Percentiles rank a stretch among this genome's conserved stretches.
These are phyloP conservation scores for Kwoniella dejecticola DNA, from an alignment of 768 basidiomycete genomes.

Conservation along the genomic window DNA sequence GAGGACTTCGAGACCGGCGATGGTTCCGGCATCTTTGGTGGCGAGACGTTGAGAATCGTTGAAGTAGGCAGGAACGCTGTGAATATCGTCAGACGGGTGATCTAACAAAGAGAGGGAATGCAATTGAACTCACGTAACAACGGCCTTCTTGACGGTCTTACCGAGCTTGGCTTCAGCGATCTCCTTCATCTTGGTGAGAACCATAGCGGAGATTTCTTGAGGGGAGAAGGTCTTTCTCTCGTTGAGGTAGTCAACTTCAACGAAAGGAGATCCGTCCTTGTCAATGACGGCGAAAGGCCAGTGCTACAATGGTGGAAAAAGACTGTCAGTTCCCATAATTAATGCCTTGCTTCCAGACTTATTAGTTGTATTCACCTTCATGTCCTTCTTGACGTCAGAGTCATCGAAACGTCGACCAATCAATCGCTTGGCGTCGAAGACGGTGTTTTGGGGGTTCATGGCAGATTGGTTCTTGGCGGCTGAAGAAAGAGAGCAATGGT, in stretches of 20 bases:
- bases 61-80: conserved; percentile 93
- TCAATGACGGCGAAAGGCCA: conserved; percentile 98
- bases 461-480: conserved; percentile 80
- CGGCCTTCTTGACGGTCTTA: conserved; percentile 97
- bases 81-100: conserved; percentile 10
- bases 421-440: conserved; percentile 98
- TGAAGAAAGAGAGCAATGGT: conserved; percentile 1
- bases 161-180: conserved; percentile 99
- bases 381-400: conserved; percentile 60
- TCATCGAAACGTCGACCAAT: conserved; percentile 95
- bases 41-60: conserved; percentile 99
- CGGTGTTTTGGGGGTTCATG: conserved; percentile 99
- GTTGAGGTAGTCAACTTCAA: conserved; percentile 87
- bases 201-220: conserved; percentile 99
- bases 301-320: conserved; percentile 59
- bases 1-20: conserved; percentile 97
- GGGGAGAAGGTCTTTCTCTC: conserved; percentile 96
- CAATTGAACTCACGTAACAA: conserved; percentile 76
- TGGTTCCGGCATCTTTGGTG: conserved; percentile 98
- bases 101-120: conserved; percentile 13
- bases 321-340: background rate
- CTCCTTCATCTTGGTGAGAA: conserved; percentile 99
- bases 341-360: background rate
- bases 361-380: conserved; percentile 52
- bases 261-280: conserved; percentile 94